Conservation (phyloP, 1,139 yeast genomes). For the Meyerozyma sp. region DNA sequence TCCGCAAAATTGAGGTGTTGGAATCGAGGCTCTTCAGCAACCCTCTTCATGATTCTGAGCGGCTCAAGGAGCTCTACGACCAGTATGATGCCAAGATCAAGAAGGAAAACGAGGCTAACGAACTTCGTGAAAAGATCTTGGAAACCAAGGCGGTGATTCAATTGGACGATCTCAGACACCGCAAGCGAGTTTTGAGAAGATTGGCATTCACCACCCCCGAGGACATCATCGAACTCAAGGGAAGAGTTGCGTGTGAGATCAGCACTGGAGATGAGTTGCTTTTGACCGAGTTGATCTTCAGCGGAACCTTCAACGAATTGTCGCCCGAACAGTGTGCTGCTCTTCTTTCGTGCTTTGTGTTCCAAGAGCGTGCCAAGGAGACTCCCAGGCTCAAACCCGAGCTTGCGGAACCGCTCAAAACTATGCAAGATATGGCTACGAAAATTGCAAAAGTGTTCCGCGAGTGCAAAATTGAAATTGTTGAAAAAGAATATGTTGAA, state of each 20-base stretch:
- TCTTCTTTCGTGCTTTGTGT: slow-evolving; percentile 86
- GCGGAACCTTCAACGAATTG: slow-evolving; percentile 88
- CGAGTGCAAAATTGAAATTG: slow-evolving; percentile 84
- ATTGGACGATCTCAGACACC: slow-evolving; percentile 85
- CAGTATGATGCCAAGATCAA: slow-evolving; percentile 62
- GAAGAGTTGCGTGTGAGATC: slow-evolving; percentile 93
- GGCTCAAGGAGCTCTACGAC: slow-evolving; percentile 56
- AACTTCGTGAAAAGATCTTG: slow-evolving; percentile 56
- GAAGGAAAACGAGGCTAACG: slow-evolving; percentile 55
- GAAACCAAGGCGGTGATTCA: slow-evolving; percentile 92
- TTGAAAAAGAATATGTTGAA: slow-evolving; percentile 89
- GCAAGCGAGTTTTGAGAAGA: slow-evolving; percentile 83
- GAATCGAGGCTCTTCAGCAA: slow-evolving; percentile 68
- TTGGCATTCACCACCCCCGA: slow-evolving; percentile 76
- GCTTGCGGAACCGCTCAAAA: slow-evolving; percentile 81
- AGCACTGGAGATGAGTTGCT: slow-evolving; percentile 91
- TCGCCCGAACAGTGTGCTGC: slow-evolving; percentile 91
- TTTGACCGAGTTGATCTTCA: slow-evolving; percentile 86
- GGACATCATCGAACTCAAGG: slow-evolving; percentile 90
- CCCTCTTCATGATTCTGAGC: slow-evolving; percentile 64
- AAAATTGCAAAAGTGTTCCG: slow-evolving; percentile 83
- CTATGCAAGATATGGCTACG: slow-evolving; percentile 83
- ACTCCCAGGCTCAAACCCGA: slow-evolving; percentile 82
- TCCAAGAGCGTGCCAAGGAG: slow-evolving; percentile 93
- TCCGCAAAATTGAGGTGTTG: slow-evolving; percentile 75